These are phyloP conservation scores for Epithele typhae DNA, from an alignment of 768 basidiomycete species.

Conservation along the genomic window DNA sequence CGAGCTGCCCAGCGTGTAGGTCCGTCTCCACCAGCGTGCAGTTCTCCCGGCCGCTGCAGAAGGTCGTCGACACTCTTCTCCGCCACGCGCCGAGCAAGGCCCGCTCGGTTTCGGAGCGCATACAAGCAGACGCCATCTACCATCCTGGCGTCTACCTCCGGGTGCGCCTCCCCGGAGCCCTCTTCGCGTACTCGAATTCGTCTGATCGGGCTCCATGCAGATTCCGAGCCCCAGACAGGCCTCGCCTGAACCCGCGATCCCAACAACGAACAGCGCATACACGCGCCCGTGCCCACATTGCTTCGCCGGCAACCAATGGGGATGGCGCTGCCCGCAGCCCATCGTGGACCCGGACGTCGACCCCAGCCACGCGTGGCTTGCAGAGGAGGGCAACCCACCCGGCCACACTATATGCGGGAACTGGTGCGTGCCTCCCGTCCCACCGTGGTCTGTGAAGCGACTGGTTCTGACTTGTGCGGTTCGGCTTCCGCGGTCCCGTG, in stretches of 20 bases:
- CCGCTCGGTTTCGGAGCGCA: conserved; percentile 64
- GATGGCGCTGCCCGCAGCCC: conserved; percentile 80
- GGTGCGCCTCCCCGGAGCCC: conserved; percentile 44
- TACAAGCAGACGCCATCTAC: conserved; percentile 83
- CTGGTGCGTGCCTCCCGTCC: conserved; percentile 44
- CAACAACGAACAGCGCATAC: conserved; percentile 57
- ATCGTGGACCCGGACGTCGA: conserved; percentile 68
- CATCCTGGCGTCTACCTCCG: conserved; percentile 55
- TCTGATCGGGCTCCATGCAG: too few relatives aligned
- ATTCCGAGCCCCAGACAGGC: conserved; percentile 72
- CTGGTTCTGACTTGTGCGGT: too few relatives aligned
- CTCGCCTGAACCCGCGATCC: conserved; percentile 72
- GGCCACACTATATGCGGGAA: conserved; percentile 81
- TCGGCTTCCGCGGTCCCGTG: background rate
- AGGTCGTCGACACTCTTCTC: conserved; percentile 66
- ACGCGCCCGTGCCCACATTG: conserved; percentile 83
- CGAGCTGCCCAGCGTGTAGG: conserved; percentile 81
- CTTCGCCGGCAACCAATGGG: conserved; percentile 59
- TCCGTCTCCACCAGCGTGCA: conserved; percentile 61
- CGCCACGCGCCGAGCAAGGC: conserved; percentile 66
- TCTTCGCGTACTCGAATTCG: too few relatives aligned
- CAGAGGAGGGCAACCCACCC: conserved; percentile 74
- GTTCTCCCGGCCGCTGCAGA: conserved; percentile 70
- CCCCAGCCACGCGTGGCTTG: conserved; percentile 68
- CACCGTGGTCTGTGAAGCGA: background rate